Percentiles rank a stretch among this genome's conserved stretches.
Evolutionary conservation across 305 asterid genomes (phyloP).

Genomic region (Rubia peregrina): DNA sequence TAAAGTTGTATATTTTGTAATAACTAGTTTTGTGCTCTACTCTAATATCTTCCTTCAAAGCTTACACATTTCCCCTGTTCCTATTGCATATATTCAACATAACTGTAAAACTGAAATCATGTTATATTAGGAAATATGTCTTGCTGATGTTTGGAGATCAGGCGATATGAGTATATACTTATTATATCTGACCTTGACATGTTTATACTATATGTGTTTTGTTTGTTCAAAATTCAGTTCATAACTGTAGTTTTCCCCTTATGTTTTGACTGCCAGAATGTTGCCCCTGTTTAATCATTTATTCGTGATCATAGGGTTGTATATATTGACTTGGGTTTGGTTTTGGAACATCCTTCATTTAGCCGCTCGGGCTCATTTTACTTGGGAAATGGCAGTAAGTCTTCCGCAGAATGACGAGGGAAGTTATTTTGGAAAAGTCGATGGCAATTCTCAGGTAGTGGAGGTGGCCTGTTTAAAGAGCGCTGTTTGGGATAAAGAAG

Average conservation of each 20-base stretch:
- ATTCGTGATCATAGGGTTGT: neutral
- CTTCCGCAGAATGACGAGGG: conserved; percentile 2
- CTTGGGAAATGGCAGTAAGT: neutral
- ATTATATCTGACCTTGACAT: no score
- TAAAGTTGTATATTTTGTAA: neutral
- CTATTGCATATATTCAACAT: no score
- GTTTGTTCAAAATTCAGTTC: neutral
- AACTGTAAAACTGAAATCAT: neutral
- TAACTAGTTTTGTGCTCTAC: neutral
- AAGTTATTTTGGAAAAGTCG: neutral
- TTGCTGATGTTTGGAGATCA: neutral
- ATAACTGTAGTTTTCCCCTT: neutral
- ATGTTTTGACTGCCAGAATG: neutral
- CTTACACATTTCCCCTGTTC: neutral
- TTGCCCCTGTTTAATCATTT: no score
- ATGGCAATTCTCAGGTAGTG: neutral
- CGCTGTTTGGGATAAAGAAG: neutral
- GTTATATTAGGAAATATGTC: no score
- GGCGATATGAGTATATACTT: no score
- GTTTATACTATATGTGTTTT: neutral
- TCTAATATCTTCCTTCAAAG: neutral
- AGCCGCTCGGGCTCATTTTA: neutral
- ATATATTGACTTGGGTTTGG: neutral
- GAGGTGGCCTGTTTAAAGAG: neutral
- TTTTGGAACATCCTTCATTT: neutral